A percentile compares a stretch with the other conserved stretches of the same genome.
Evolutionary conservation across 176 grass and related monocot genomes (phyloP).

Genomic region (Dendrocalamus sinicus): DNA sequence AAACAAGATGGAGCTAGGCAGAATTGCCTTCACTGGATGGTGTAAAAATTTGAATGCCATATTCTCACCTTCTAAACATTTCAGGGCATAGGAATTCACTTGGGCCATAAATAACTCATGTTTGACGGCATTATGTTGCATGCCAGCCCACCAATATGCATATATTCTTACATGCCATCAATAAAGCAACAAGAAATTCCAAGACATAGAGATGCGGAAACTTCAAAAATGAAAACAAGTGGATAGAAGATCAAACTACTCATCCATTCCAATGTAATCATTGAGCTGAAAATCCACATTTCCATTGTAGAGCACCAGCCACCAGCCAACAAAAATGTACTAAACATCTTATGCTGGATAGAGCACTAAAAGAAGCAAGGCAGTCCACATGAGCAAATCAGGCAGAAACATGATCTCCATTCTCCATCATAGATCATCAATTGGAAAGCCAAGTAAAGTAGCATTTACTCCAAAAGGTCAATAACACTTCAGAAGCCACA

Average conservation of each 20-base stretch:
- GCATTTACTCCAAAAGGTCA: neutral
- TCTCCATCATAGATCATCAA: neutral
- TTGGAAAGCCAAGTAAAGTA: neutral
- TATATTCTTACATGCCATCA: neutral
- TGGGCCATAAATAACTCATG: neutral
- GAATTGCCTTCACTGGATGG: neutral
- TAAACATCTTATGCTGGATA: neutral
- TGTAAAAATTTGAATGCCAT: constrained; percentile 6
- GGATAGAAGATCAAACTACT: neutral
- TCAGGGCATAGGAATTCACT: neutral
- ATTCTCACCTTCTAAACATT: constrained; percentile 3
- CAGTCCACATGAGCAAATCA: neutral
- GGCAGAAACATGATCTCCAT: neutral
- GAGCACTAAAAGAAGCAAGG: constrained; percentile 15
- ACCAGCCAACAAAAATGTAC: neutral
- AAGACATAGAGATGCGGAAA: neutral
- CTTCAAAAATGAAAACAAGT: constrained; percentile 8
- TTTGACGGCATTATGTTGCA: neutral
- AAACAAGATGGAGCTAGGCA: constrained; percentile 8
- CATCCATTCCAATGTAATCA: neutral
- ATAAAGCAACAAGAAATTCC: neutral
- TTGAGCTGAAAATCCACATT: neutral
- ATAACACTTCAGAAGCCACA: neutral
- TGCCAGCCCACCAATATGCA: neutral
- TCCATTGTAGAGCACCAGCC: neutral